Conservation (phyloP, 148 eudicot genomes). For the Simmondsia chinensis region DNA sequence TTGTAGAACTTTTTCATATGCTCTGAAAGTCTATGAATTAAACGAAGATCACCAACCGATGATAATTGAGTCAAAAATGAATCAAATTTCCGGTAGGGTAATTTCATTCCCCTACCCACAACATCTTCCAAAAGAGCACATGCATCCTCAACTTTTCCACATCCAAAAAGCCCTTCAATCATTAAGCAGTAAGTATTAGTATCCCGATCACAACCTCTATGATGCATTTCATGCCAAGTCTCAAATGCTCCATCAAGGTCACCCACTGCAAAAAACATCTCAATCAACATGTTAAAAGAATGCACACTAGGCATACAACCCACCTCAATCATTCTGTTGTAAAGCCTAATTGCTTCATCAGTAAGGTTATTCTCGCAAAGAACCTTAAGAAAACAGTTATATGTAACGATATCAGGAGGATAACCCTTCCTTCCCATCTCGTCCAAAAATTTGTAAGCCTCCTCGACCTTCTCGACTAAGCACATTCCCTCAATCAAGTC, state of each 20-base stretch:
- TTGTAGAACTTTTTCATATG: constrained; percentile 80
- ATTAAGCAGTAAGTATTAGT: constrained; percentile 63
- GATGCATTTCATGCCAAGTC: constrained; percentile 76
- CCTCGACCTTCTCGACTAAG: constrained; percentile 54
- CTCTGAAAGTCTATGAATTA: constrained; percentile 72
- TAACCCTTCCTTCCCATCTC: constrained; percentile 82
- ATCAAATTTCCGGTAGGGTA: constrained; percentile 73
- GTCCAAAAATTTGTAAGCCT: constrained; percentile 67
- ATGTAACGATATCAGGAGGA: constrained; percentile 91
- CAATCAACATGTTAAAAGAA: constrained; percentile 69
- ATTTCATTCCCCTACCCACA: constrained; percentile 49
- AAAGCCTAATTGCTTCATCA: constrained; percentile 60
- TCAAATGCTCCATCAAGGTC: constrained; percentile 72
- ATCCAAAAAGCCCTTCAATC: constrained; percentile 85
- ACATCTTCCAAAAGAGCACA: constrained; percentile 62
- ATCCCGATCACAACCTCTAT: constrained; percentile 48
- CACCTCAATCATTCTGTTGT: constrained; percentile 47
- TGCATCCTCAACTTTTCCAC: constrained; percentile 42
- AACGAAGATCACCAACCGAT: constrained; percentile 55
- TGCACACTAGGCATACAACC: constrained; percentile 82
- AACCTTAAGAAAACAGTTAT: constrained; percentile 91
- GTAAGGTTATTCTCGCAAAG: constrained; percentile 66
- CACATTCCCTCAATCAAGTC: constrained; percentile 87
- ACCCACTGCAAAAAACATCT: constrained; percentile 61
- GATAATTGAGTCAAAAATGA: constrained; percentile 65